Base-by-base conservation (phyloP, 306 rosid species). In the Hippophae rhamnoides region DNA sequence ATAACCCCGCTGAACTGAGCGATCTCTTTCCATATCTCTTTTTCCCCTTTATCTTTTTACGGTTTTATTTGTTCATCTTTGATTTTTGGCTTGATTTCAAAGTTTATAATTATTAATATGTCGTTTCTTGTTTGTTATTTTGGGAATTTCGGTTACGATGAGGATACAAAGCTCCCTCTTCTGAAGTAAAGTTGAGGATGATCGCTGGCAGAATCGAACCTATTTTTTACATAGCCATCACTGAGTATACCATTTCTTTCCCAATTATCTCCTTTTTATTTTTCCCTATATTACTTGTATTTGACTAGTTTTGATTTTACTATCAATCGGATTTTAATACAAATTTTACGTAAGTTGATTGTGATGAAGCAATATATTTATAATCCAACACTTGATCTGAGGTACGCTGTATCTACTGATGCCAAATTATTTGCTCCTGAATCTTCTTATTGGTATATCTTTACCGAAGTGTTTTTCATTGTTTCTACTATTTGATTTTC, bases 1-100 rank as follows among this genome's bases (percentile, higher is more conserved):
- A 87, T 9, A 1, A 87, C 71, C 97, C 90, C 94, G 94, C 90
- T 84, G 89, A 82, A 41, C 85, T 84, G 90, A 87, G 95, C 78
- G 76, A 70, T 85, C 84, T 85, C 69, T 64, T 23, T 66, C 54
- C 6, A 25, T 50, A 13, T 43, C 7, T 10, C 0, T 10, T 9
- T 12, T 50, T 63, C 5, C 5, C 1, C 5, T 23, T 38, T 25
- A 12, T 0, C 23, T 60, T 8, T 38, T 45, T 54, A 9, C 1
- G 1, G 8, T 12, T 10, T 8, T 10, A 0, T 0, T 13, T 7
- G 44, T 61, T 8, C 3, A 0, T 6, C 38, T 6, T 1, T 41
- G 10, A 8, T 0, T 10, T 27, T 6, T 61, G 2, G 0, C 27
- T 12, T 4, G 49, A 18, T 18, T 18, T 18, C 23, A 18, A 18